Percentiles rank a stretch among this genome's conserved stretches.
phyloP scores from a whole-genome alignment of 106 monocot genomes.

The Phalaenopsis equestris region DNA sequence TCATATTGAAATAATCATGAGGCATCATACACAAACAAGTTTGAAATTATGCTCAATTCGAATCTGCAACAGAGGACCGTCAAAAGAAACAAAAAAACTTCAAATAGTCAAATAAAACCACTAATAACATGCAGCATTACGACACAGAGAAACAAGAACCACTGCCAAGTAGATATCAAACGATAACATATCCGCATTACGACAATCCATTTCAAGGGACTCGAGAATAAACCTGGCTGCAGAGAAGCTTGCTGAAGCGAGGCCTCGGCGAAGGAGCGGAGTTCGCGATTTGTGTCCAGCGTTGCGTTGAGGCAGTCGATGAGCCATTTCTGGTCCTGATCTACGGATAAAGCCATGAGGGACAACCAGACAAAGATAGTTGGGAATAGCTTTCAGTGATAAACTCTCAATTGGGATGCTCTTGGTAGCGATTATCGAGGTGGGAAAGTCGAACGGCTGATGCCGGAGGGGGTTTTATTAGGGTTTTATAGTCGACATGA shows the following conservation, averaged over 20 bases:
- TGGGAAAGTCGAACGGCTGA: not conserved
- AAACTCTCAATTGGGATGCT: not conserved
- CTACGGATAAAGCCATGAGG: slow-evolving; percentile 13
- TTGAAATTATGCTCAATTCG: too few species aligned
- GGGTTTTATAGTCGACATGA: not conserved
- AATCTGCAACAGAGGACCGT: not conserved
- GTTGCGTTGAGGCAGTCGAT: slow-evolving; percentile 82
- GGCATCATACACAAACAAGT: not conserved
- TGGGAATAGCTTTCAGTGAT: not conserved
- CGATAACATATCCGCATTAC: not conserved
- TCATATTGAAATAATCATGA: not conserved
- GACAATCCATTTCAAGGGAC: not conserved
- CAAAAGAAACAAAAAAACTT: not conserved
- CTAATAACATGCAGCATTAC: not conserved
- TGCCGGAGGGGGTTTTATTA: not conserved
- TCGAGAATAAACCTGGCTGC: slow-evolving; percentile 45
- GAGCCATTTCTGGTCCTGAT: slow-evolving; percentile 88
- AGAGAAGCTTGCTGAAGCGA: slow-evolving; percentile 83
- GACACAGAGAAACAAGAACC: not conserved
- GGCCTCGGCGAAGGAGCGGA: slow-evolving; percentile 88
- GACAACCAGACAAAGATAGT: not conserved
- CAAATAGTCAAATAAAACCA: not conserved
- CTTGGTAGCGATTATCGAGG: not conserved
- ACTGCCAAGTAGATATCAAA: too few species aligned
- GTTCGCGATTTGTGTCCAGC: slow-evolving; percentile 63